A percentile compares a stretch with the other conserved stretches of the same genome.
These are phyloP conservation scores for Chlorociboria aeruginascens DNA, from an alignment of 495 filamentous ascomycete genomes.

Conservation along the genomic window DNA sequence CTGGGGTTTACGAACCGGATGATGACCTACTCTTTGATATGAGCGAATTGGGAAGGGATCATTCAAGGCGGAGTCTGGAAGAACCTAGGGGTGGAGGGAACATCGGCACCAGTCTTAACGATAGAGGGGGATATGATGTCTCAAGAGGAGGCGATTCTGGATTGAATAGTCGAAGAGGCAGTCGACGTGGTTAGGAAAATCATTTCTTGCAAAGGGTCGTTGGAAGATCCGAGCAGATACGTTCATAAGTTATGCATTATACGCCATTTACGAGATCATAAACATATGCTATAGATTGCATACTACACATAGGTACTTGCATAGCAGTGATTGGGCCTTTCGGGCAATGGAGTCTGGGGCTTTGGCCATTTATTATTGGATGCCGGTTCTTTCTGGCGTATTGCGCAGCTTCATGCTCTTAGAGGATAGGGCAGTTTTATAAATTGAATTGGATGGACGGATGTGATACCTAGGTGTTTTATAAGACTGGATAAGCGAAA, in stretches of 20 bases:
- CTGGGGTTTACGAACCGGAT: slow-evolving; percentile 37
- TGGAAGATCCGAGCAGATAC: neutral
- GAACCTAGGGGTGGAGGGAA: slow-evolving; percentile 44
- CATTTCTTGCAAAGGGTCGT: neutral
- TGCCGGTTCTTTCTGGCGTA: neutral
- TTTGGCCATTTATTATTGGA: neutral
- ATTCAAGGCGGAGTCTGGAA: slow-evolving; percentile 61
- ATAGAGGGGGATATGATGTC: slow-evolving; percentile 28
- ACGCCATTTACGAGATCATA: slow-evolving; percentile 9
- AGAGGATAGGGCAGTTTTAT: neutral
- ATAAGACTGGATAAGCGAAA: slow-evolving; percentile 9
- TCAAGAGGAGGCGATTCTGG: slow-evolving; percentile 33
- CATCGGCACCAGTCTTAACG: slow-evolving; percentile 16
- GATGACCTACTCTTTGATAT: slow-evolving; percentile 83
- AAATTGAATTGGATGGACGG: slow-evolving; percentile 17
- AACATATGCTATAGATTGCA: slow-evolving; percentile 1
- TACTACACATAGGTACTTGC: slow-evolving; percentile 1
- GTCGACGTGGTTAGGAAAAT: slow-evolving; percentile 9
- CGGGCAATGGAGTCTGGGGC: slow-evolving; percentile 1
- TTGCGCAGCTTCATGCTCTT: neutral
- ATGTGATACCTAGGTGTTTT: slow-evolving; percentile 15
- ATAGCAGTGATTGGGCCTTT: neutral
- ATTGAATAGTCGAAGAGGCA: slow-evolving; percentile 18
- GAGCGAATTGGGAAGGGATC: slow-evolving; percentile 60
- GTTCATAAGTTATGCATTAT: slow-evolving; percentile 14